Conservation (phyloP, 2,329 filamentous ascomycete genomes). For the Canariomyces notabilis region DNA sequence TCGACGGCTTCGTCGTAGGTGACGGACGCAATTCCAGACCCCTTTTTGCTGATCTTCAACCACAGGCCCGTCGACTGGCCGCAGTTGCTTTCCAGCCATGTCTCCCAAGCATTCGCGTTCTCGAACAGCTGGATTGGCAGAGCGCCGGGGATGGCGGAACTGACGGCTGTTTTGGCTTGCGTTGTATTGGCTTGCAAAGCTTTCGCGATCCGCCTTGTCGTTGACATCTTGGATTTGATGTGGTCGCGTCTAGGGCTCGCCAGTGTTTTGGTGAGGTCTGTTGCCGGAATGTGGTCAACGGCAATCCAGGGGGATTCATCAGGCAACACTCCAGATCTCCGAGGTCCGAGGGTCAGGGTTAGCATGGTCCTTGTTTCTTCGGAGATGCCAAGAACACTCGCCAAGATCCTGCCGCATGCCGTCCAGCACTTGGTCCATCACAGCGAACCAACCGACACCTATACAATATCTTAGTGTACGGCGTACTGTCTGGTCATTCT, state of each 20-base stretch:
- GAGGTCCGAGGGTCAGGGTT: not conserved
- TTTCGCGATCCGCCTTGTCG: constrained; percentile 8
- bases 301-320: no score
- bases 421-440: no score
- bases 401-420: no score
- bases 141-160: not conserved
- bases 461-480: no score
- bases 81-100: constrained; percentile 38
- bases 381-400: no score
- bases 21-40: constrained; percentile 38
- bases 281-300: no score
- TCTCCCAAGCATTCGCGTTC: constrained; percentile 29
- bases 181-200: no score
- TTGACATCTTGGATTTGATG: constrained; percentile 1
- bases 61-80: constrained; percentile 36
- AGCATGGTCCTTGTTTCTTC: no score
- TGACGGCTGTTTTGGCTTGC: not conserved
- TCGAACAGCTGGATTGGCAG: constrained; percentile 28
- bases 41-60: constrained; percentile 47
- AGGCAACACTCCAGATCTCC: not conserved
- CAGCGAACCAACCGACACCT: no score
- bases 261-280: no score
- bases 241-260: no score
- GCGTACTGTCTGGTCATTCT: no score
- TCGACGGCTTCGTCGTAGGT: constrained; percentile 50